phyloP scores from a whole-genome alignment of 257 asterid genomes.

The Catharanthus roseus region DNA sequence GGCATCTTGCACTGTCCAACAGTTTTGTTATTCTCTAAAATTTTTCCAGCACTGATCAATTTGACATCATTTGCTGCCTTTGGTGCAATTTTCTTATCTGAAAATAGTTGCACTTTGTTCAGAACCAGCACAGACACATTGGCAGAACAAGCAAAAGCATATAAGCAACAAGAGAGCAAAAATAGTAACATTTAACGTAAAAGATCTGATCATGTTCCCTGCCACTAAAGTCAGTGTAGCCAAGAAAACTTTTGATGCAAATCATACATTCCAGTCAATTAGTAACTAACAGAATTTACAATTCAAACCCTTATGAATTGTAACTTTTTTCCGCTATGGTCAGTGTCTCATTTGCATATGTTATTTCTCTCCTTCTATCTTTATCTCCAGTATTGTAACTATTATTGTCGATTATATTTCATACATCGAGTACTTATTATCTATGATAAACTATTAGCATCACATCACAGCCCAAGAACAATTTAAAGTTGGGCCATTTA shows the following conservation, averaged over 20 bases:
- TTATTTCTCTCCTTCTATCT: not conserved
- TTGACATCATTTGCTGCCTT: constrained; percentile 77
- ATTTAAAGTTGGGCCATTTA: not conserved
- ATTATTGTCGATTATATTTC: not conserved
- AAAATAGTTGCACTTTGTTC: constrained; percentile 3
- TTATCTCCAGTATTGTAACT: not conserved
- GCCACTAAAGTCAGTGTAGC: not conserved
- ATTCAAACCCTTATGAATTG: not conserved
- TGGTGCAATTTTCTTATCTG: constrained; percentile 78
- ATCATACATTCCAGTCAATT: not conserved
- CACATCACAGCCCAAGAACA: no score
- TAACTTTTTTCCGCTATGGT: not conserved
- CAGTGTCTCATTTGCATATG: not conserved
- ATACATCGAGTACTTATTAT: not conserved
- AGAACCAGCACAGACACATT: not conserved
- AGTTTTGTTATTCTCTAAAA: constrained; percentile 77
- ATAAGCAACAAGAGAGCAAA: not conserved
- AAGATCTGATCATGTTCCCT: not conserved
- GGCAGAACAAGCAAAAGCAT: not conserved
- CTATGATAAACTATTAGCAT: not conserved
- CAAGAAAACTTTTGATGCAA: not conserved
- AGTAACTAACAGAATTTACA: not conserved
- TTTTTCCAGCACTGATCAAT: constrained; percentile 74
- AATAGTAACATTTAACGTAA: not conserved
- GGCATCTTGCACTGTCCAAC: constrained; percentile 79